Evolutionary conservation across 2,329 filamentous ascomycete genomes (phyloP).

Genomic region (Chalara sp.): DNA sequence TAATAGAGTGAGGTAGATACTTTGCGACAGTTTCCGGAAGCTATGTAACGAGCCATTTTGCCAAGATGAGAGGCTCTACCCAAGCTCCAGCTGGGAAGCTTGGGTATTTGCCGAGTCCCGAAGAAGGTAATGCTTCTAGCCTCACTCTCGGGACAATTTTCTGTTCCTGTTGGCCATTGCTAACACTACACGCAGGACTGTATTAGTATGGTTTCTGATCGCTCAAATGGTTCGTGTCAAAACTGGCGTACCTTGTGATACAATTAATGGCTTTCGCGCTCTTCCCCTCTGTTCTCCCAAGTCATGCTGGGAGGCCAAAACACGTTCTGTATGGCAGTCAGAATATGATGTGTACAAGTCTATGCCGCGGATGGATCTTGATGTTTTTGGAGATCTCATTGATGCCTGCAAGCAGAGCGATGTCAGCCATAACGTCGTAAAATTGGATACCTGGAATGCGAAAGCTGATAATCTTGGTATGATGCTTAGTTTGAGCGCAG

Average conservation of each 20-base stretch:
- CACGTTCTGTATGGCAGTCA: conserved; percentile 2
- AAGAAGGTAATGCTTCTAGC: conserved; percentile 9
- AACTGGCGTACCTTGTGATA: conserved; percentile 1
- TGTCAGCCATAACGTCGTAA: not conserved
- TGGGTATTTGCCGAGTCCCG: conserved; percentile 19
- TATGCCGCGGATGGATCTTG: not conserved
- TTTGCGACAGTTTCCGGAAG: not conserved
- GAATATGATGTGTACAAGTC: conserved; percentile 1
- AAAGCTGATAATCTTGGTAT: conserved; percentile 9
- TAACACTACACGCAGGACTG: not conserved
- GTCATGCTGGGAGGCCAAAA: conserved; percentile 7
- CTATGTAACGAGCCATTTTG: not conserved
- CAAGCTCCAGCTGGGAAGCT: conserved; percentile 14
- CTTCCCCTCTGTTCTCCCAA: conserved; percentile 5
- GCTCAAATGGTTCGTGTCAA: not conserved
- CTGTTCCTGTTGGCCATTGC: not conserved
- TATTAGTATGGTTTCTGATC: conserved; percentile 5
- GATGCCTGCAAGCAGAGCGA: not conserved
- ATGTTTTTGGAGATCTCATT: conserved; percentile 4
- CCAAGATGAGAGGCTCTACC: conserved; percentile 4
- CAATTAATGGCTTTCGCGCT: not conserved
- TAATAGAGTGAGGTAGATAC: not conserved
- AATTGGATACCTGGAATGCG: conserved; percentile 10
- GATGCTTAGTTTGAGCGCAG: no score
- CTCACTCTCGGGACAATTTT: not conserved